Evolutionary conservation across 1,139 yeast genomes (phyloP), one percentile per base, ranked within the genome.

Genomic region (Taphrina betulina): DNA sequence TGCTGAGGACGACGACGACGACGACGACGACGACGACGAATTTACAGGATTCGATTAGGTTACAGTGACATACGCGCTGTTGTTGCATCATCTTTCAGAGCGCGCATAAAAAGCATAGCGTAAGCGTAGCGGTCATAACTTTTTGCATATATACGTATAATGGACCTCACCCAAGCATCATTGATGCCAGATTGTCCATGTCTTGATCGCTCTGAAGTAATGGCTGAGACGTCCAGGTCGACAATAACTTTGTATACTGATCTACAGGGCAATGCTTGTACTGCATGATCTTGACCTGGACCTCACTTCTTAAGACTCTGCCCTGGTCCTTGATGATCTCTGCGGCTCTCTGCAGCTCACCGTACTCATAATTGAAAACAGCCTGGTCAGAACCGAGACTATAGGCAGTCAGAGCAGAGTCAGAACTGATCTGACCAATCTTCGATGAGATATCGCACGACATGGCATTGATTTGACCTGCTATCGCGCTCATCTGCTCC

Each of bases 41-140:
- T 45, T 45, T 23, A 20, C 52, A 8, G 52, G 42, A 16, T 35
- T 36, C 16, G 52, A 45, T 12, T 43, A 29, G n/a, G n/a, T n/a
- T n/a, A n/a, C n/a, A n/a, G n/a, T n/a, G n/a, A n/a, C n/a, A n/a
- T n/a, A n/a, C n/a, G n/a, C n/a, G n/a, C n/a, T n/a, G n/a, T n/a
- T n/a, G n/a, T n/a, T n/a, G n/a, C n/a, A n/a, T n/a, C n/a, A n/a
- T n/a, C n/a, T n/a, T n/a, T n/a, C n/a, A n/a, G n/a, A n/a, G n/a
- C n/a, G n/a, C n/a, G n/a, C n/a, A n/a, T n/a, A n/a, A n/a, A n/a
- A n/a, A n/a, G n/a, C n/a, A n/a, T n/a, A n/a, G n/a, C n/a, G n/a
- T n/a, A n/a, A n/a, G n/a, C n/a, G n/a, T n/a, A n/a, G n/a, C n/a
- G n/a, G n/a, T n/a, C n/a, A n/a, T n/a, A n/a, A n/a, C n/a, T n/a